Base-by-base conservation (phyloP, 306 rosid genomes). In the Fragaria vesca region DNA sequence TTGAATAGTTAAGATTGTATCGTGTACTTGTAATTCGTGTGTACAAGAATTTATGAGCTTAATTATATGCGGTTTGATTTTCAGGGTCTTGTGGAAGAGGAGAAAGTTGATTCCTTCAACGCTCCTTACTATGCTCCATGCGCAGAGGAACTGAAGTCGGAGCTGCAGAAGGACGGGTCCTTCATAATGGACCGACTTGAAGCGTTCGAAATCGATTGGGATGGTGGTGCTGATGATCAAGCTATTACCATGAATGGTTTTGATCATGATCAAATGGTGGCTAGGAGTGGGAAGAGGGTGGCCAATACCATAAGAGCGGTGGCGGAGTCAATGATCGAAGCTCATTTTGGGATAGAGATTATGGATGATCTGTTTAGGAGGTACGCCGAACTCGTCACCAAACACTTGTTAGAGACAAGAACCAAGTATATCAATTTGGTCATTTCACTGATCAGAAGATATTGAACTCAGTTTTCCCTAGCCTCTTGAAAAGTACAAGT, bases 71-170 rank as follows among this genome's bases (percentile, higher is more conserved):
- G 3, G 32, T 4, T 38, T 12, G 16, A 30, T 58, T 50, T 66
- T 62, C 38, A 90, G 94, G 91, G 89, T 58, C 54, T 87, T 10
- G 24, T 94, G 18, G 87, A 87, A 69, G 97, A 87, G 77, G 85
- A 89, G 69, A 90, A 81, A 69, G 87, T 94, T 2, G 95, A 94
- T 54, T 82, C 83, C 4, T 94, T 94, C 70, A 83, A 92, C n/a
- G 91, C 92, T 3, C 97, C 96, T 0, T 92, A 89, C 76, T 94
- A 90, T 58, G 93, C 97, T 0, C 93, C 97, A 3, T 84, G 93
- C 74, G 54, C 84, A 12, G 90, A 83, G 52, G 92, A 94, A 75
- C 0, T 94, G 77, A 76, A 72, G 28, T 4, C 12, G 20, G 96
- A 57, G 86, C 13, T 86, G 40, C 60, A 86, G 52, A 86, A 87